Base-by-base conservation (phyloP, 75 land plant species). In the Selaginella tamariscina region DNA sequence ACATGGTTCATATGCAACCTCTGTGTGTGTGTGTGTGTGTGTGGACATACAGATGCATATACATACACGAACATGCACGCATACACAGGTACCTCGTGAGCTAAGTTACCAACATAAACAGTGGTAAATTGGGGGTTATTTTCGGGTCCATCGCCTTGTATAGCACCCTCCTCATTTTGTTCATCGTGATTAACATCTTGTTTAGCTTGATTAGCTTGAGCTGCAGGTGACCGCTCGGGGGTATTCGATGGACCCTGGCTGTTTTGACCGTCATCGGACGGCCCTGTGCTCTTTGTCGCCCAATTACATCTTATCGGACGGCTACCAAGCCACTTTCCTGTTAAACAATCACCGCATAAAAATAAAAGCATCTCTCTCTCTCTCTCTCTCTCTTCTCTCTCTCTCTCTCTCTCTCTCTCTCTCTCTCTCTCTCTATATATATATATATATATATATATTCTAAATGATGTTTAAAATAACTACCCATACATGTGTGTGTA, bases 81-180 rank as follows among this genome's bases (percentile, higher is more conserved):
- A n/a, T n/a, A n/a, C n/a, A n/a, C n/a, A n/a, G n/a, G n/a, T n/a
- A 77, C 95, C 86, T 94, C 98, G 68, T 83, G 92, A 56, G 98
- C 88, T 65, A 94, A 88, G 71, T 94, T 94, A 68, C 98, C 98
- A 20, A 94, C 96, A 79, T 94, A 94, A 13, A 94, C 98, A 32
- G 98, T 94, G 28, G 98, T 94, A 55, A 77, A 94, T 65, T 79
- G 85, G 24, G 96, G 90, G 70, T 90, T 90, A 66, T 85, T 90
- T 62, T 94, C 98, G 24, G 98, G 96, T 13, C 78, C 88, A 32
- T 84, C 94, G 64, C 56, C 82, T 33, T 64, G 72, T 1, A 70
- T 56, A 44, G 65, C 65, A 55, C 86, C 96, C 68, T 88, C 80
- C 49, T 76, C 75, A 67, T 79, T 78, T 30, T 83, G 85, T 79